phyloP scores from a whole-genome alignment of 441 rosid species.

The Arabidopsis lyrata region DNA sequence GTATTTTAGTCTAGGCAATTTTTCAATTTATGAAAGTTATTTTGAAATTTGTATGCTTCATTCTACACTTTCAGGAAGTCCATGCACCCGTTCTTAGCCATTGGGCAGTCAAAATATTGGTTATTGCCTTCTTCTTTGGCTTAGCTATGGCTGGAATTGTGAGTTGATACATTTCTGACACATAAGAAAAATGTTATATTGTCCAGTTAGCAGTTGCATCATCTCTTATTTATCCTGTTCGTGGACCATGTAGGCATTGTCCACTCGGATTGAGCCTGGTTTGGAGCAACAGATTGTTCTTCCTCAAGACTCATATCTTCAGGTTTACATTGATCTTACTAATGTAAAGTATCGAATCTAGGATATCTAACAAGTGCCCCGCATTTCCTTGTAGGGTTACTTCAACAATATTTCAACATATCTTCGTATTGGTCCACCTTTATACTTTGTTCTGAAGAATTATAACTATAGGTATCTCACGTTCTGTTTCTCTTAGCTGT shows the following conservation, averaged over 20 bases:
- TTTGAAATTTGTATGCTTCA: conserved; percentile 30
- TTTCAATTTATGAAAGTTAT: conserved; percentile 2
- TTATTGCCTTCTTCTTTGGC: conserved; percentile 79
- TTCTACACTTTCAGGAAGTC: conserved; percentile 62
- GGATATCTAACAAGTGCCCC: conserved; percentile 35
- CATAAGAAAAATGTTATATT: conserved; percentile 16
- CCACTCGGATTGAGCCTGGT: conserved; percentile 95
- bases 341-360: conserved; percentile 15
- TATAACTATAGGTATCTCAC: conserved; percentile 83
- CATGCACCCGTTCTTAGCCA: conserved; percentile 85
- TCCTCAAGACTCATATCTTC: conserved; percentile 96
- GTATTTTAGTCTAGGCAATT: neutral
- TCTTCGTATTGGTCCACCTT: conserved; percentile 95
- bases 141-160: conserved; percentile 85
- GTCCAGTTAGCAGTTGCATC: conserved; percentile 19
- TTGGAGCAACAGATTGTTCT: conserved; percentile 97
- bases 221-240: conserved; percentile 16
- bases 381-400: conserved; percentile 72
- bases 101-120: conserved; percentile 85
- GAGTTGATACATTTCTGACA: conserved; percentile 52
- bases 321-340: conserved; percentile 58
- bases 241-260: conserved; percentile 65
- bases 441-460: conserved; percentile 93
- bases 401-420: conserved; percentile 80
- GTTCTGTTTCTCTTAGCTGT: conserved; percentile 31